Evolutionary conservation across 176 grass and related monocot species (phyloP), one percentile per base, ranked within the genome.

Genomic region (Dactylis glomerata): DNA sequence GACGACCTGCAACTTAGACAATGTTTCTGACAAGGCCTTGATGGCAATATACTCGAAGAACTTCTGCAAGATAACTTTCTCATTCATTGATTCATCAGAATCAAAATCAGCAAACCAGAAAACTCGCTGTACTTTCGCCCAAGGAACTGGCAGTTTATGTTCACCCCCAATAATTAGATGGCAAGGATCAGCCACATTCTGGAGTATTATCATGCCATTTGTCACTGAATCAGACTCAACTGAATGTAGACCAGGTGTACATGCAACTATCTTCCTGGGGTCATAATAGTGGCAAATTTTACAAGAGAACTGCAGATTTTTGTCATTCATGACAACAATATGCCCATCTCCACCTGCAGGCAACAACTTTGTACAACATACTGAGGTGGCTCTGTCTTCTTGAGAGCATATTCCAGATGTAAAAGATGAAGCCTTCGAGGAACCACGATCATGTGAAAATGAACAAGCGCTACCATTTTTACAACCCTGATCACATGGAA

Each of bases 321-420:
- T 91, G 41, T 97, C 95, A 82, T 92, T 90, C 84, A 97, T 36
- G 73, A 97, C 28, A 84, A 97, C 84, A 82, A 94, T 84, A 83
- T 84, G 57, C 28, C 78, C 84, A 79, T 89, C 71, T 33, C 68
- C 46, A 81, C 55, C 70, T 70, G 59, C 82, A 89, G 76, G 76
- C 80, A 85, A 36, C 72, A 87, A 62, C 77, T 83, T 82, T 72
- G 64, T 68, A 68, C 59, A 88, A 81, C 63, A 90, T 50, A 80
- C 76, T 65, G 81, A 82, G 45, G 82, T 88, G 73, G 51, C 64
- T 81, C 42, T 86, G 27, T 80, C 47, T 84, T 94, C 95, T 84
- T 97, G 90, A 55, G 86, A 89, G 73, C 68, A 89, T 61, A 82
- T 47, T 84, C 83, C 86, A 23, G 58, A 82, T 84, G 71, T 85